phyloP scores from a whole-genome alignment of 129 eudicot genomes.

The Helichrysum umbraculigerum region DNA sequence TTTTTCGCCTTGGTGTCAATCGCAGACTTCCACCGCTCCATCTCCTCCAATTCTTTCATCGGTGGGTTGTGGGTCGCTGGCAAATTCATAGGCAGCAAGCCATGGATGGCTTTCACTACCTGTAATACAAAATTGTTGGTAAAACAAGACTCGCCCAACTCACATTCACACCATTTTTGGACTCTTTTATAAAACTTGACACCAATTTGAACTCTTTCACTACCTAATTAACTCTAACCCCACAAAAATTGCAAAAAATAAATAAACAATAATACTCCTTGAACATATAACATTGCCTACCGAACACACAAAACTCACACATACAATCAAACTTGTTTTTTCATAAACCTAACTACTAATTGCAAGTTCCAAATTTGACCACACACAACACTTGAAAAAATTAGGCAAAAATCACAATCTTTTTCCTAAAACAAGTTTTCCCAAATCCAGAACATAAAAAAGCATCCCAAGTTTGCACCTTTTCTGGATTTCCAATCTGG shows the following conservation, averaged over 20 bases:
- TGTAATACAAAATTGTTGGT: constrained; percentile 60
- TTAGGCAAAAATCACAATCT: constrained; percentile 19
- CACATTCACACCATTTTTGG: neutral
- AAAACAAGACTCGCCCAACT: constrained; percentile 40
- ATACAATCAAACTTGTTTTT: constrained; percentile 19
- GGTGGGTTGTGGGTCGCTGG: constrained; percentile 35
- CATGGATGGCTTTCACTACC: constrained; percentile 79
- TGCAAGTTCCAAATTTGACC: constrained; percentile 29
- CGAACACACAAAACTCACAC: constrained; percentile 26
- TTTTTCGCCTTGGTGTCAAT: constrained; percentile 69
- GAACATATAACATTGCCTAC: constrained; percentile 12
- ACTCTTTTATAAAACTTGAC: constrained; percentile 14
- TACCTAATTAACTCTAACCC: constrained; percentile 14
- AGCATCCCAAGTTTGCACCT: neutral
- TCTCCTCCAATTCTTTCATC: constrained; percentile 56
- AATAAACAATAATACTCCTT: neutral
- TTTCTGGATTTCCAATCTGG: constrained; percentile 11
- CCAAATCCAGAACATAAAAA: constrained; percentile 22
- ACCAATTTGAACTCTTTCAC: constrained; percentile 8
- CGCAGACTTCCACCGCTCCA: constrained; percentile 64
- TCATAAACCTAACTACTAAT: constrained; percentile 8
- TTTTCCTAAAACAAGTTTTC: constrained; percentile 1
- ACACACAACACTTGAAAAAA: constrained; percentile 14
- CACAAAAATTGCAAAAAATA: neutral
- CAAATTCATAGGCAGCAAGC: constrained; percentile 44